Base-by-base conservation (phyloP, 83 land plant species). In the Isoetes engelmannii region DNA sequence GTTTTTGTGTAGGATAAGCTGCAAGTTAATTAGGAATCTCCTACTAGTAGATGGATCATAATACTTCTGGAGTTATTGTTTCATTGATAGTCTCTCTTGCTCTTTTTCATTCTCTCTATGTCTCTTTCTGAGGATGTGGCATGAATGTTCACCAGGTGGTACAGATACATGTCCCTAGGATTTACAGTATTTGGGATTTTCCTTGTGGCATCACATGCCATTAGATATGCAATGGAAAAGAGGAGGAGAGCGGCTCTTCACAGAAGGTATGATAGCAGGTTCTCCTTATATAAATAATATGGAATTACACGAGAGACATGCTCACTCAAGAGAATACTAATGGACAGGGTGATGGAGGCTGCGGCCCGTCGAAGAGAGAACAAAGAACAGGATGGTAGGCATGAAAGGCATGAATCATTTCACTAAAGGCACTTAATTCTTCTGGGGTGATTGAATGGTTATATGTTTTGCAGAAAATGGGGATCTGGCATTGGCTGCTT, bases 91-190 rank as follows among this genome's bases (percentile, higher is more conserved):
- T 58, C 7, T 70, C 47, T 65, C 13, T 28, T 4, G 15, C 9
- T n/a, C 4, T 13, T 37, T 42, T 61, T 15, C 53, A 44, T n/a
- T 72, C 5, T 72, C n/a, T 8, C 48, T 20, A 42, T 48, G 1
- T 5, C 9, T 48, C 5, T 64, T 13, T 72, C n/a, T 42, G 15
- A 12, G 28, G 54, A 47, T 19, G 37, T 28, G 37, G 37, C 37
- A 28, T 28, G 37, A 28, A 37, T 19, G 12, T 59, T 12, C 28
- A 17, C 9, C 84, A 91, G 97, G 75, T 83, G 84, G 89, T 95
- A 87, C 77, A 81, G 87, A 70, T 91, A 73, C 81, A 86, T 92
- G 44, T 95, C 99, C 15, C 12, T 91, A 42, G 99, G 99, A 3
- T 79, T 95, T 67, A 81, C 91, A 20, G 80, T 80, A 4, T 79